Percentiles rank a stretch among this genome's conserved stretches.
These are phyloP conservation scores for Porphyrellus cyaneotinctus DNA, from an alignment of 768 basidiomycete genomes.

Conservation along the genomic window DNA sequence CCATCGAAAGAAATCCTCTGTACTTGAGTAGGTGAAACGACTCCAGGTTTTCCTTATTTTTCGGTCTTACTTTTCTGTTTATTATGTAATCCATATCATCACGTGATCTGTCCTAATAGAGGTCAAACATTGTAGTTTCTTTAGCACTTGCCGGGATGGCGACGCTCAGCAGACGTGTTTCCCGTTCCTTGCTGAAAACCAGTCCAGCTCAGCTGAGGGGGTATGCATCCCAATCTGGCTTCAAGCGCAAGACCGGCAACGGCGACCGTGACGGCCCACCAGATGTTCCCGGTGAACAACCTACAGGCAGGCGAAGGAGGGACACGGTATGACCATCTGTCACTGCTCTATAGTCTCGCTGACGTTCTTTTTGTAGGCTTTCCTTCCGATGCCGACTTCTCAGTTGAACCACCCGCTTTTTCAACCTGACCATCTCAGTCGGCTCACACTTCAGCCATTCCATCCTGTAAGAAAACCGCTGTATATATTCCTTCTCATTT, in stretches of 20 bases:
- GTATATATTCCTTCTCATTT: not conserved
- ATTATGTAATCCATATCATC: not conserved
- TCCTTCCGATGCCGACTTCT: slow-evolving; percentile 37
- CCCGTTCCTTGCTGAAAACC: slow-evolving; percentile 5
- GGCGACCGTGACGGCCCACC: slow-evolving; percentile 8
- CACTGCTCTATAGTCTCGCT: not conserved
- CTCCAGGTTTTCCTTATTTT: no score
- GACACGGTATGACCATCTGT: slow-evolving; percentile 15
- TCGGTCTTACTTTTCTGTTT: no score
- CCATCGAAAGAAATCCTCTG: no score
- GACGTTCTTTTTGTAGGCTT: slow-evolving; percentile 32
- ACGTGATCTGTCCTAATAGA: slow-evolving; percentile 8
- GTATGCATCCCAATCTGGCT: slow-evolving; percentile 20
- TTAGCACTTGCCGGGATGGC: no score
- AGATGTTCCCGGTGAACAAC: slow-evolving; percentile 18
- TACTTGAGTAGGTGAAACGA: no score
- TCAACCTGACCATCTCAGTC: slow-evolving; percentile 33
- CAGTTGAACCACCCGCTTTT: slow-evolving; percentile 42
- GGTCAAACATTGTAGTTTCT: no score
- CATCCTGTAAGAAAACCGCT: slow-evolving; percentile 35
- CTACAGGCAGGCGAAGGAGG: slow-evolving; percentile 22
- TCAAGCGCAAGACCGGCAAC: slow-evolving; percentile 19
- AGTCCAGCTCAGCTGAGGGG: not conserved
- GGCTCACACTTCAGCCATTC: slow-evolving; percentile 40
- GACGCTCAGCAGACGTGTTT: slow-evolving; percentile 12